Evolutionary conservation across 768 basidiomycete species (phyloP).

Genomic region (Lyophyllum semitale): DNA sequence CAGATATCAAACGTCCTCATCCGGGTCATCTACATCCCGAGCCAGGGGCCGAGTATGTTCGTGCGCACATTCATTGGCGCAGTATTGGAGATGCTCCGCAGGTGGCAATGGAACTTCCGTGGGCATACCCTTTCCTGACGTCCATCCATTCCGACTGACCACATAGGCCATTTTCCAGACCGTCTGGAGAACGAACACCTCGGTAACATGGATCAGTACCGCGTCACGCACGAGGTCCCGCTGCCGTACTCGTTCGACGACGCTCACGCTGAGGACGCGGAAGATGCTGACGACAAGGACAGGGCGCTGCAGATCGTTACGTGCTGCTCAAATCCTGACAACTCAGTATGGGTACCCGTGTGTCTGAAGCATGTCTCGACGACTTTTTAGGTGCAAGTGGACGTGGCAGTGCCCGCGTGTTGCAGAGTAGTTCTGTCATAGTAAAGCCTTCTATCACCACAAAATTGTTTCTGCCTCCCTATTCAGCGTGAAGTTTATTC

Average conservation of each 20-base stretch:
- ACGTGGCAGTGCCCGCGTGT: too few relatives aligned
- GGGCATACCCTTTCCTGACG: constrained; percentile 23
- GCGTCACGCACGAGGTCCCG: constrained; percentile 82
- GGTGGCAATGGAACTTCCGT: constrained; percentile 95
- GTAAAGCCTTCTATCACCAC: too few relatives aligned
- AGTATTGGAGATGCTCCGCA: constrained; percentile 73
- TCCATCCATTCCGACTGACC: neutral
- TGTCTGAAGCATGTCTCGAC: too few relatives aligned
- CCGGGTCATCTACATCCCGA: constrained; percentile 78
- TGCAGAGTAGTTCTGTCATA: too few relatives aligned
- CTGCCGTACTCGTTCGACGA: constrained; percentile 74
- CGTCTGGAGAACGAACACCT: constrained; percentile 91
- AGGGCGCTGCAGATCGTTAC: constrained; percentile 4
- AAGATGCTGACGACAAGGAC: constrained; percentile 39
- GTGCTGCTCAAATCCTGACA: too few relatives aligned
- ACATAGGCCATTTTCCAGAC: constrained; percentile 37
- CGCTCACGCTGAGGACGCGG: constrained; percentile 46
- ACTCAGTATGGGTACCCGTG: too few relatives aligned
- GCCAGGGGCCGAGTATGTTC: constrained; percentile 43
- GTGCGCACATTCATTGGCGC: constrained; percentile 69
- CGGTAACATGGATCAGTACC: constrained; percentile 92
- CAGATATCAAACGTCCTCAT: constrained; percentile 73
- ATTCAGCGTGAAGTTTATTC: too few relatives aligned
- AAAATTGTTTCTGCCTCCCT: too few relatives aligned
- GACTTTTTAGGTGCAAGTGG: too few relatives aligned